These are phyloP conservation scores for Sclerotinia minor DNA, from an alignment of 2,329 filamentous ascomycete species.

Conservation along the genomic window DNA sequence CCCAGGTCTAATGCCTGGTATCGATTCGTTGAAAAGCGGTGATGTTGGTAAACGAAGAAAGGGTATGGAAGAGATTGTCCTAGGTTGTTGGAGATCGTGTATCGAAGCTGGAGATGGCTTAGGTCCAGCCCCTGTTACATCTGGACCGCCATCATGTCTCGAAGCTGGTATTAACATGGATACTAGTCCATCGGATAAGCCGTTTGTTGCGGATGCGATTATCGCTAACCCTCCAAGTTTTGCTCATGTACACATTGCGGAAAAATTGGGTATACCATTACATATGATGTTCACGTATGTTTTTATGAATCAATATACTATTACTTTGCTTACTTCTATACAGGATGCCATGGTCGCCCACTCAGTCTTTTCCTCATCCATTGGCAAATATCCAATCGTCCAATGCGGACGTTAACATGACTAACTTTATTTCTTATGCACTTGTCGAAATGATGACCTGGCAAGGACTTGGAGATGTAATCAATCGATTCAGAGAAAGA, in stretches of 20 bases:
- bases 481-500: constrained; percentile 80
- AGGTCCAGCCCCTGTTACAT: constrained; percentile 29
- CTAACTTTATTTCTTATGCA: constrained; percentile 68
- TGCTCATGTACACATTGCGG: constrained; percentile 72
- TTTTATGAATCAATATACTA: neutral
- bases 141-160: constrained; percentile 34
- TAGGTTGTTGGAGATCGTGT: constrained; percentile 84
- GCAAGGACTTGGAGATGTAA: constrained; percentile 82
- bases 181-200: constrained; percentile 43
- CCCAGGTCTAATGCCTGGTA: constrained; percentile 79
- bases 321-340: constrained; percentile 14
- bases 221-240: constrained; percentile 79
- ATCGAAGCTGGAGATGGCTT: constrained; percentile 73
- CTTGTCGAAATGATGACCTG: constrained; percentile 72
- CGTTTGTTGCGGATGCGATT: constrained; percentile 82
- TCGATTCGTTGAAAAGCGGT: constrained; percentile 73
- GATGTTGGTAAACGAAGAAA: constrained; percentile 73
- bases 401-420: constrained; percentile 61
- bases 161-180: constrained; percentile 42
- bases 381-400: constrained; percentile 66
- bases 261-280: constrained; percentile 71
- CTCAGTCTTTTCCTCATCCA: constrained; percentile 69
- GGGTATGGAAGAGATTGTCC: constrained; percentile 76
- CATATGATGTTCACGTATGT: constrained; percentile 89
- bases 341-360: constrained; percentile 69